Evolutionary conservation across 768 basidiomycete genomes (phyloP).

Genomic region (Tricholoma matsutake): DNA sequence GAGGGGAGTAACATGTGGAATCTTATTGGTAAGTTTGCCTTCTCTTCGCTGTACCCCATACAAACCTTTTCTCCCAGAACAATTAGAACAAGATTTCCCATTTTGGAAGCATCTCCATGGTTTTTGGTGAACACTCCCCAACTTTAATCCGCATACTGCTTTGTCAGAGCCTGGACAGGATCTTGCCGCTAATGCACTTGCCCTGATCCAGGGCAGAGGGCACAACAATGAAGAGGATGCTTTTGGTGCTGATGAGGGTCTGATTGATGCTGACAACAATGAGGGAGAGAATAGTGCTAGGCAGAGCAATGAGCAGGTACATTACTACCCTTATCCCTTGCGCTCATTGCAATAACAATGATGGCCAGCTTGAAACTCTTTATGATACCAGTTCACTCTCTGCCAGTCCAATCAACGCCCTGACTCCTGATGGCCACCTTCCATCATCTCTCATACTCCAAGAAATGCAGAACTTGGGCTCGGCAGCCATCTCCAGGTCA

Average conservation of each 20-base stretch:
- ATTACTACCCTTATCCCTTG: neutral
- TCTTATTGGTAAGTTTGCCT: neutral
- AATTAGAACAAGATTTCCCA: too few relatives aligned
- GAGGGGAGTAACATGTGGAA: neutral
- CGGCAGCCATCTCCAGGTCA: neutral
- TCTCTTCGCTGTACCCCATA: neutral
- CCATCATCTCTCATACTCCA: neutral
- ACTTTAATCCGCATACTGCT: too few relatives aligned
- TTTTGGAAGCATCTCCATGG: too few relatives aligned
- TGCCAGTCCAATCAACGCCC: neutral
- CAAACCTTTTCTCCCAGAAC: neutral
- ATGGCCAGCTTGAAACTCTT: neutral
- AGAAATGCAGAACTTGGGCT: neutral
- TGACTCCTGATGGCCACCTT: neutral
- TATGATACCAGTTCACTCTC: neutral
- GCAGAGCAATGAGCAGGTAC: neutral
- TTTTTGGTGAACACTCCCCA: too few relatives aligned
- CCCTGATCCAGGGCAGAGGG: neutral
- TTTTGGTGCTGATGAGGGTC: neutral
- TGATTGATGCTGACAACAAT: neutral
- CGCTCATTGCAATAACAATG: neutral
- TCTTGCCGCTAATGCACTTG: slow-evolving; percentile 3
- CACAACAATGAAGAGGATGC: neutral
- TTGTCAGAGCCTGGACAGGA: too few relatives aligned
- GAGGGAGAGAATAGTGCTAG: neutral